These are phyloP conservation scores for Podospora australis DNA, from an alignment of 495 filamentous ascomycete species.

Conservation along the genomic window DNA sequence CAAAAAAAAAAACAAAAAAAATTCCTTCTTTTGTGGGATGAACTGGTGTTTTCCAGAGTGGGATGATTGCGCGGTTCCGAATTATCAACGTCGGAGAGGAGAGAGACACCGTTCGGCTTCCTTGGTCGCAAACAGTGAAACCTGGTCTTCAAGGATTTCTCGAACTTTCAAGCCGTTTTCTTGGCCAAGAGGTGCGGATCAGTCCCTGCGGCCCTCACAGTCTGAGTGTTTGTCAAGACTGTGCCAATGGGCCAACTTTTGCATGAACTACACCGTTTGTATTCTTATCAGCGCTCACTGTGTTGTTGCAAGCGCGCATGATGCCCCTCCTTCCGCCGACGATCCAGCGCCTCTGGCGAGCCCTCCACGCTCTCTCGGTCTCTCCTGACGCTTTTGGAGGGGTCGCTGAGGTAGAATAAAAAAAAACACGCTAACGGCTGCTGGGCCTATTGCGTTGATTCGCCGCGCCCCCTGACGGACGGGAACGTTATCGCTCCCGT, in stretches of 20 bases:
- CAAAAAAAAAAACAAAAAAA: too few species aligned
- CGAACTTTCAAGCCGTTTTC: conserved; percentile 1
- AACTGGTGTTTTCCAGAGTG: background rate
- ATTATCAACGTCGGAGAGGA: too few species aligned
- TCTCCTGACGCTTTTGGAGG: background rate
- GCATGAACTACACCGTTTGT: background rate
- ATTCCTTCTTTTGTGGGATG: background rate
- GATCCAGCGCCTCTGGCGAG: conserved; percentile 4
- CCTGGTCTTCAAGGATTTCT: background rate
- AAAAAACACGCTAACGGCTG: conserved; percentile 7
- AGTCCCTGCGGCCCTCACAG: too few species aligned
- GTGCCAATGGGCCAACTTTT: background rate
- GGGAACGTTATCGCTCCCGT: conserved; percentile 10
- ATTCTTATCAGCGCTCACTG: background rate
- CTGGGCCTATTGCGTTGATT: conserved; percentile 7
- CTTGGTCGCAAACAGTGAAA: background rate
- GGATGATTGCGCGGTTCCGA: conserved; percentile 10
- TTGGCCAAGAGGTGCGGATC: background rate
- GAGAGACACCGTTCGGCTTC: background rate
- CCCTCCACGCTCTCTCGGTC: background rate
- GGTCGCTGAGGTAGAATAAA: background rate
- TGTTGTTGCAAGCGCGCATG: background rate
- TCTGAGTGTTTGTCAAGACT: too few species aligned
- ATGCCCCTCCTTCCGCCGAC: background rate
- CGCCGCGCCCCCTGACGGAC: conserved; percentile 8